Evolutionary conservation across 2,329 filamentous ascomycete species (phyloP), one percentile per base, ranked within the genome.

Genomic region (Exophiala oligosperma): DNA sequence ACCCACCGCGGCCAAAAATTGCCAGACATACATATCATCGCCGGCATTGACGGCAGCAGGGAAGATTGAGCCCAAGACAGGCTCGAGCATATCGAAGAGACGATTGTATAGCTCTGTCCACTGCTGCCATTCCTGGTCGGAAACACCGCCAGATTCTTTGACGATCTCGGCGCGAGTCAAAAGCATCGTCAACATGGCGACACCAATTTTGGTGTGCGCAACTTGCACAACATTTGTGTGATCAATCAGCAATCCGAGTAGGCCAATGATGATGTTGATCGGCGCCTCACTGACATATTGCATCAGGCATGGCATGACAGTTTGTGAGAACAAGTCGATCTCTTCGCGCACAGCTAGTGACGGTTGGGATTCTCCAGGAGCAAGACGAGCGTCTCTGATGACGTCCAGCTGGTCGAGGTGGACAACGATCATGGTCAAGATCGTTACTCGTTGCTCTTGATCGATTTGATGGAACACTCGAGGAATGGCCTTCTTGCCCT

Each of bases 1-100:
- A 62, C 94, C 94, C 75, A 97, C 91, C 11, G 93, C 92, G 7
- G 94, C 94, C 64, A 99, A 82, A 73, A 97, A 95, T 75, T 97
- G 93, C 94, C 94, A 99, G 40, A 97, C 91, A 70, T 97, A 96
- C 70, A 96, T 88, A 69, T 99, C 94, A 66, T 97, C 92, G 50
- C 90, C 90, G 6, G 90, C 87, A 64, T 91, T 92, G 69, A 96
- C 90, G n/a, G 89, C 89, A 21, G 89, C 90, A 0, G 93, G 92
- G 84, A 99, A 99, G 63, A 97, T 87, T 67, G 89, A 84, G 11
- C 89, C 88, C 48, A 97, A 82, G 5, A 88, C 87, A 1, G 90
- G 90, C 73, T 97, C 93, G 17, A 97, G 80, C 5, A 84, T 83
- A 72, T 94, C 91, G 75, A 99, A 99, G 59, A 99, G 84, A 26